Percentiles rank a stretch among this genome's conserved stretches.
Conservation (phyloP, 345 rosid species). For the Pseudoturritis turrita region DNA sequence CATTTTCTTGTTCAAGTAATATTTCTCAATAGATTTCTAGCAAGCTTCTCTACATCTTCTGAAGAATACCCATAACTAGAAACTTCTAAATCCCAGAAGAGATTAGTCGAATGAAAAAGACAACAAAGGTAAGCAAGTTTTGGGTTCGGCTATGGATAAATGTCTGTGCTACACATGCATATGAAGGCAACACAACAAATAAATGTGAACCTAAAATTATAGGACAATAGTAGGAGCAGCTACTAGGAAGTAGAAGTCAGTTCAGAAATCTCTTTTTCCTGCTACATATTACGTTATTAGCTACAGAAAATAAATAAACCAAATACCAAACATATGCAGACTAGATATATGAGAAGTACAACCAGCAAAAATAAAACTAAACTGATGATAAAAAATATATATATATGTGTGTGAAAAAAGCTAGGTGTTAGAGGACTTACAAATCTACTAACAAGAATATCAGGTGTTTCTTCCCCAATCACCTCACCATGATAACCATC, state of each 20-base stretch:
- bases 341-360: not conserved
- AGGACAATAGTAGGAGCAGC: not conserved
- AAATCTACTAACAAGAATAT: slow-evolving; percentile 75
- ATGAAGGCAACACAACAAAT: not conserved
- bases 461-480: slow-evolving; percentile 87
- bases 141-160: no score
- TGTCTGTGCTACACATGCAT: not conserved
- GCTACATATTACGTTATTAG: not conserved
- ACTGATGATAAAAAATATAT: slow-evolving; percentile 10
- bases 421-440: slow-evolving; percentile 48
- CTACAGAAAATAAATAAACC: not conserved
- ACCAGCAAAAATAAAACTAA: not conserved
- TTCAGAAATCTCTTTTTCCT: not conserved
- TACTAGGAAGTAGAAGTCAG: not conserved
- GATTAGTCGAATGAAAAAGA: not conserved
- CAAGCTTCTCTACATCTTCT: not conserved
- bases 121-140: no score
- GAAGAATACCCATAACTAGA: not conserved
- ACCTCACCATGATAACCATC: slow-evolving; percentile 88
- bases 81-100: slow-evolving; percentile 1
- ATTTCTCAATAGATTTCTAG: not conserved
- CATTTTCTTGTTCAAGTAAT: not conserved
- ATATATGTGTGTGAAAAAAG: not conserved
- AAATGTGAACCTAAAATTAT: not conserved
- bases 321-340: not conserved